Base-by-base conservation (phyloP, 1,284 basidiomycete species). In the Cutaneotrichosporon sp. region DNA sequence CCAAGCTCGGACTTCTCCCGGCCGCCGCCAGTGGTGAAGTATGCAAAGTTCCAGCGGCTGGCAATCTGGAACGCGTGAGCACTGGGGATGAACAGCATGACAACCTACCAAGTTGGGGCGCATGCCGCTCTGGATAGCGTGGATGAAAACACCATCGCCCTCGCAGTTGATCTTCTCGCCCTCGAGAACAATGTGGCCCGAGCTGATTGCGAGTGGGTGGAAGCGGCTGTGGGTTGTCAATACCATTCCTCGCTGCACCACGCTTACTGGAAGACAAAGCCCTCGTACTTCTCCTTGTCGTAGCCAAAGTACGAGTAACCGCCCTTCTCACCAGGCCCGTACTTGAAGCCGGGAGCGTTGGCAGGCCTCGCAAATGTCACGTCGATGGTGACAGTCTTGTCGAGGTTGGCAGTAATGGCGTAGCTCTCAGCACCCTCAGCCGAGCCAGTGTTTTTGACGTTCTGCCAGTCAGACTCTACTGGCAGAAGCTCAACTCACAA, bases 111-210 rank as follows among this genome's bases (percentile, higher is more conserved):
- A 81, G 75, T 99, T 91, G 50, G 93, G 91, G 10, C 92, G 84
- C 91, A 99, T 97, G 33, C 59, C 59, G 66, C 93, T 94, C 75
- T 98, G 96, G 72, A 98, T 94, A 23, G 96, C 94, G 74, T 96
- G 90, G 20, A 96, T 82, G 70, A 97, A 87, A 84, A 92, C 89
- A 36, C 89, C 93, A n/a, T 84, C 79, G 39, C 90, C 92, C 35
- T 82, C 79, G 39, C 85, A 79, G 37, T 83, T 71, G 54, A 82
- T 76, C 15, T 86, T 84, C 49, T 81, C 76, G 35, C 91, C 92
- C 44, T 85, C 81, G 61, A 80, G 72, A 53, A 90, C 81, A 69
- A 97, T 72, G 60, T 84, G 80, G 1, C 93, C 93, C 17, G 78
- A 78, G 46, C 80, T 84, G 54, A 77, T 67, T 57, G 81, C 80